These are phyloP conservation scores for Salix caprea DNA, from an alignment of 345 rosid species.

Conservation along the genomic window DNA sequence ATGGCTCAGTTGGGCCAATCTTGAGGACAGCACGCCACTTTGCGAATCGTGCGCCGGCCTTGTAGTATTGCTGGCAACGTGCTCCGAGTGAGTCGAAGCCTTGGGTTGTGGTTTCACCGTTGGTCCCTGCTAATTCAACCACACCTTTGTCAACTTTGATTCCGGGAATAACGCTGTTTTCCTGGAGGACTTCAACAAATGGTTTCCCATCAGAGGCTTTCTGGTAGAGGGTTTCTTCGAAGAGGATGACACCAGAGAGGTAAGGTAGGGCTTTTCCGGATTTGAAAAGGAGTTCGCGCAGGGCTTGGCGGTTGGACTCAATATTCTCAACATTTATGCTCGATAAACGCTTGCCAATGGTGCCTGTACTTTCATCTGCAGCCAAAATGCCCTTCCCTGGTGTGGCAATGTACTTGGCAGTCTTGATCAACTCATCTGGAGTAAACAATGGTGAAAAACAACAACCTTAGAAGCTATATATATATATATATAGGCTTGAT, in stretches of 20 bases:
- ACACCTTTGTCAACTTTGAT: slow-evolving; percentile 96
- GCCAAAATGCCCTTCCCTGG: slow-evolving; percentile 94
- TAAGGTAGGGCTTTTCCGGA: slow-evolving; percentile 56
- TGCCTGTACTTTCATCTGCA: slow-evolving; percentile 96
- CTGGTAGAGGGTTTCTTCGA: slow-evolving; percentile 94
- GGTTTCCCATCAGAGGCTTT: slow-evolving; percentile 69
- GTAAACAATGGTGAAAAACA: background rate
- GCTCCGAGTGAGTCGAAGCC: slow-evolving; percentile 79
- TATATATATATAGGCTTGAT: background rate
- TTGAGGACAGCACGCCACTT: slow-evolving; percentile 97
- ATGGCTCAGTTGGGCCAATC: slow-evolving; percentile 79
- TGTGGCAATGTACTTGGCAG: slow-evolving; percentile 85
- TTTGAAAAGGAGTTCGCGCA: slow-evolving; percentile 91
- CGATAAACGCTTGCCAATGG: slow-evolving; percentile 88
- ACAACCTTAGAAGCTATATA: background rate
- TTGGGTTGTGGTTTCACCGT: slow-evolving; percentile 91
- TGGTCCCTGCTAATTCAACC: slow-evolving; percentile 76
- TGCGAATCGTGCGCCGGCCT: slow-evolving; percentile 89
- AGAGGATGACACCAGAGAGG: slow-evolving; percentile 93
- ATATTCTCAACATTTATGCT: slow-evolving; percentile 88
- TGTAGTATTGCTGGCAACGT: slow-evolving; percentile 83
- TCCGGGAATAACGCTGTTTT: slow-evolving; percentile 73
- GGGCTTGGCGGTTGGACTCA: slow-evolving; percentile 91
- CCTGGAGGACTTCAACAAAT: slow-evolving; percentile 78
- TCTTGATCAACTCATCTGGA: slow-evolving; percentile 85